A percentile compares a stretch with the other conserved stretches of the same genome.
These are phyloP conservation scores for Bipolaris cookei DNA, from an alignment of 2,329 filamentous ascomycete genomes.

Conservation along the genomic window DNA sequence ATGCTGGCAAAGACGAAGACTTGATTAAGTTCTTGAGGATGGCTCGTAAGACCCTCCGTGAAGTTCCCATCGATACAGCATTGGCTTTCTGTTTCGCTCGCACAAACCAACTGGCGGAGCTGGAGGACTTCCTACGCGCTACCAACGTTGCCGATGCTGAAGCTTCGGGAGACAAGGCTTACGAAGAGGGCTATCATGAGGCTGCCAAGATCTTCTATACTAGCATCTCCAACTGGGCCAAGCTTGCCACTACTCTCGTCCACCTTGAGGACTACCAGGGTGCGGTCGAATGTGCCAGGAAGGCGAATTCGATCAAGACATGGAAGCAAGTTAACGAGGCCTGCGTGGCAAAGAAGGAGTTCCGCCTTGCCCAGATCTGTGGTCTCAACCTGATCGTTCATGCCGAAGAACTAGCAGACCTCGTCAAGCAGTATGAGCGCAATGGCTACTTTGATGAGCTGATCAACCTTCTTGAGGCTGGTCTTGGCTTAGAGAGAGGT, in stretches of 20 bases:
- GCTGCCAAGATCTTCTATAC: constrained; percentile 98
- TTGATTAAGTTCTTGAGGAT: constrained; percentile 96
- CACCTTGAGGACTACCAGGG: constrained; percentile 96
- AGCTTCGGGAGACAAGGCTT: constrained; percentile 97
- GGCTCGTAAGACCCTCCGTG: constrained; percentile 95
- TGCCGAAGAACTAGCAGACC: constrained; percentile 88
- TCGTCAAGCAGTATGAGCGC: constrained; percentile 95
- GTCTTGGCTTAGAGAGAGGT: constrained; percentile 83
- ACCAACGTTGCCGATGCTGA: constrained; percentile 97
- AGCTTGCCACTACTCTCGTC: constrained; percentile 96
- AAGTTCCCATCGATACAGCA: constrained; percentile 90
- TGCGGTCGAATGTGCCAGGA: constrained; percentile 95
- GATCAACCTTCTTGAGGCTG: constrained; percentile 90
- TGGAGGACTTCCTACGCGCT: constrained; percentile 92
- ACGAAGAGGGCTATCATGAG: constrained; percentile 90
- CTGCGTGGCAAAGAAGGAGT: constrained; percentile 97
- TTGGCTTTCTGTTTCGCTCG: constrained; percentile 93
- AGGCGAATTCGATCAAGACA: constrained; percentile 98
- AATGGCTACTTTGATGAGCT: constrained; percentile 99
- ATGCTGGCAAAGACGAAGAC: constrained; percentile 96
- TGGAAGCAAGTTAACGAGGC: constrained; percentile 99
- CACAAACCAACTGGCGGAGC: constrained; percentile 86
- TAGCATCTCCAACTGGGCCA: constrained; percentile 99
- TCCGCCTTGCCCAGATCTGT: constrained; percentile 97
- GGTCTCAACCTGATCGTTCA: constrained; percentile 98